Conservation (phyloP, 768 basidiomycete species). For the Cystofilobasidium capitatum region DNA sequence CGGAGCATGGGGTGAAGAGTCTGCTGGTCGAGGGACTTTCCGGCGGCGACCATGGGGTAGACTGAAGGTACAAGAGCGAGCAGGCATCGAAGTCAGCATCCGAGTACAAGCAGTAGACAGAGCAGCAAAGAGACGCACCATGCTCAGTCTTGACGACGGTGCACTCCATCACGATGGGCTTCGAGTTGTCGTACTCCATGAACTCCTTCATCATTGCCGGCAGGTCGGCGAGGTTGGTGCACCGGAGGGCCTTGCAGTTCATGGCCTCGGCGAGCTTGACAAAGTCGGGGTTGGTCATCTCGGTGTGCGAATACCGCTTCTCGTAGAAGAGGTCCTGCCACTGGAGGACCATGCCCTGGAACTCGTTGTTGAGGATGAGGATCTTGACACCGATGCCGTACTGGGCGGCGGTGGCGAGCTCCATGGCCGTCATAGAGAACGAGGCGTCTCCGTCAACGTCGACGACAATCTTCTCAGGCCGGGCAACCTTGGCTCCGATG, state of each 20-base stretch:
- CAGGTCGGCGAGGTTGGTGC: slow-evolving; percentile 59
- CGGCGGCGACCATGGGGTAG: slow-evolving; percentile 55
- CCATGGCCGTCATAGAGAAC: slow-evolving; percentile 99
- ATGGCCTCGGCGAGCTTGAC: slow-evolving; percentile 78
- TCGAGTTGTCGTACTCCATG: slow-evolving; percentile 78
- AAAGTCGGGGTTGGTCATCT: slow-evolving; percentile 93
- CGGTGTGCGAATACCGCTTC: slow-evolving; percentile 88
- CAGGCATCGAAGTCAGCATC: background rate
- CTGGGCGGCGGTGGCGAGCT: slow-evolving; percentile 85
- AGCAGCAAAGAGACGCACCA: too few species aligned
- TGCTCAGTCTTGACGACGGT: slow-evolving; percentile 72
- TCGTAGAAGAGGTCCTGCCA: slow-evolving; percentile 99
- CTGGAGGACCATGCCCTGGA: slow-evolving; percentile 98
- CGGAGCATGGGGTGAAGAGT: slow-evolving; percentile 25
- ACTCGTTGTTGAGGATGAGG: slow-evolving; percentile 86
- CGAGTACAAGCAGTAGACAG: slow-evolving; percentile 20
- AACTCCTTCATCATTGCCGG: slow-evolving; percentile 98
- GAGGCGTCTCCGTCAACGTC: slow-evolving; percentile 98
- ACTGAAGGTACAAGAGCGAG: too few species aligned
- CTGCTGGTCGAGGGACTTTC: slow-evolving; percentile 88
- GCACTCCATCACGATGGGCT: slow-evolving; percentile 86
- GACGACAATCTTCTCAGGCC: slow-evolving; percentile 82
- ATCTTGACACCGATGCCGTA: slow-evolving; percentile 91
- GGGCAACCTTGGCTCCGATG: slow-evolving; percentile 94
- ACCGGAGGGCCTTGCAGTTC: slow-evolving; percentile 83